Evolutionary conservation across 2,329 filamentous ascomycete species (phyloP).

Genomic region (Septoria linicola): DNA sequence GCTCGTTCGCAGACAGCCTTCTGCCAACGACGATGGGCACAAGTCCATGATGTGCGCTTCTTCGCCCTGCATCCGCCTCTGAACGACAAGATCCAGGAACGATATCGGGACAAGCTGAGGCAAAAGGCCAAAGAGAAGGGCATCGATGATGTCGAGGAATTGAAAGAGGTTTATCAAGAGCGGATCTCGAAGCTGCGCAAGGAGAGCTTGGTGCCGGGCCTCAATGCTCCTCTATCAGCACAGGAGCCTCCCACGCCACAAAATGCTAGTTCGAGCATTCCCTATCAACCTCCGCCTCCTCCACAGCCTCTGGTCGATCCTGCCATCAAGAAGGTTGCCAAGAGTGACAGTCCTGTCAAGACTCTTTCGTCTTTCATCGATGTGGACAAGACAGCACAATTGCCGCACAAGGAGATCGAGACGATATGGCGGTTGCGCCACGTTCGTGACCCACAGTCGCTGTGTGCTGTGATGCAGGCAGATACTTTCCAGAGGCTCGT

Average conservation of each 20-base stretch:
- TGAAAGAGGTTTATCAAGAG: slow-evolving; percentile 80
- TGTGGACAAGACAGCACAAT: slow-evolving; percentile 68
- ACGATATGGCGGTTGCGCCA: slow-evolving; percentile 88
- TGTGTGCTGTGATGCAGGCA: slow-evolving; percentile 80
- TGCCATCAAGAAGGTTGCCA: slow-evolving; percentile 34
- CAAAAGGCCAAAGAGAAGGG: slow-evolving; percentile 75
- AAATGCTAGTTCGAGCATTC: slow-evolving; percentile 30
- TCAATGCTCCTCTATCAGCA: slow-evolving; percentile 45
- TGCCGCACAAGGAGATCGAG: slow-evolving; percentile 79
- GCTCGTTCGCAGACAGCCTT: slow-evolving; percentile 24
- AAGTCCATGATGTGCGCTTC: slow-evolving; percentile 89
- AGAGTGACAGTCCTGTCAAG: slow-evolving; percentile 55
- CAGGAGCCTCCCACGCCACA: slow-evolving; percentile 32
- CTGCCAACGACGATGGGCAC: slow-evolving; percentile 78
- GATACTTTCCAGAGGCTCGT: slow-evolving; percentile 73
- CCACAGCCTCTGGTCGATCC: slow-evolving; percentile 37
- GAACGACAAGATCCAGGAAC: slow-evolving; percentile 63
- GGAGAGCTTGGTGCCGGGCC: slow-evolving; percentile 58
- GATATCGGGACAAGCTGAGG: slow-evolving; percentile 82
- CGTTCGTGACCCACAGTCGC: slow-evolving; percentile 66
- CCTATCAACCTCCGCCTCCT: slow-evolving; percentile 39
- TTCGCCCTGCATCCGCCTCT: slow-evolving; percentile 70
- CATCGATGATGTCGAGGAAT: slow-evolving; percentile 65
- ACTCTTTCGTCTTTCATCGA: slow-evolving; percentile 71
- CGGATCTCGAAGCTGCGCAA: slow-evolving; percentile 73